Conservation (phyloP, 441 rosid species). For the Jatropha podagrica region DNA sequence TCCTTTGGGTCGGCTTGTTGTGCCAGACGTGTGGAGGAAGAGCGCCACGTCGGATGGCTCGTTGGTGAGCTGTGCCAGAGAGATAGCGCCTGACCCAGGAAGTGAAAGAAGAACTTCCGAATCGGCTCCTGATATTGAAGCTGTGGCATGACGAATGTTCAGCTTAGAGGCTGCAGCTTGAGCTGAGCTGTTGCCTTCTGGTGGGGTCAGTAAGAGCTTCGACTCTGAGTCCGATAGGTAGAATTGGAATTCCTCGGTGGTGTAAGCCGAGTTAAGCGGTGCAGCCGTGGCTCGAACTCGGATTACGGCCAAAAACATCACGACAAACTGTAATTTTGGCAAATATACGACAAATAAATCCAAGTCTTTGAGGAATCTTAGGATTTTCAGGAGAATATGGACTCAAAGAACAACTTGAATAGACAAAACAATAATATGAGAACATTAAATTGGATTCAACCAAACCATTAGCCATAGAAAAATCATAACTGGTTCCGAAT, state of each 20-base stretch:
- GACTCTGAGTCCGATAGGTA: conserved; percentile 91
- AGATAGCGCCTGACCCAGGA: conserved; percentile 15
- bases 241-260: conserved; percentile 83
- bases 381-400: not conserved
- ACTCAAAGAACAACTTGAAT: not conserved
- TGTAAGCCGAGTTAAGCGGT: conserved; percentile 80
- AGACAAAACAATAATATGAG: too few relatives aligned
- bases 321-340: conserved; percentile 48
- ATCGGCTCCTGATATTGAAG: conserved; percentile 37
- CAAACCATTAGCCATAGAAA: not conserved
- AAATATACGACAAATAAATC: not conserved
- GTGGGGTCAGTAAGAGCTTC: conserved; percentile 55
- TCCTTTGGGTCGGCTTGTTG: conserved; percentile 88
- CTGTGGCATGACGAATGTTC: conserved; percentile 54
- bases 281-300: conserved; percentile 82
- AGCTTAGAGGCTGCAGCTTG: conserved; percentile 80
- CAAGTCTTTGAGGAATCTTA: not conserved
- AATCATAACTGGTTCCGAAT: too few relatives aligned
- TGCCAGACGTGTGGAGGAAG: conserved; percentile 87
- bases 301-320: conserved; percentile 73
- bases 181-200: conserved; percentile 57
- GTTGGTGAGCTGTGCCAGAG: conserved; percentile 30
- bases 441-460: not conserved
- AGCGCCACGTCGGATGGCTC: conserved; percentile 65
- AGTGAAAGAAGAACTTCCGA: conserved; percentile 20